Evolutionary conservation across 2,329 filamentous ascomycete genomes (phyloP).

Genomic region (Talaromyces sp.): DNA sequence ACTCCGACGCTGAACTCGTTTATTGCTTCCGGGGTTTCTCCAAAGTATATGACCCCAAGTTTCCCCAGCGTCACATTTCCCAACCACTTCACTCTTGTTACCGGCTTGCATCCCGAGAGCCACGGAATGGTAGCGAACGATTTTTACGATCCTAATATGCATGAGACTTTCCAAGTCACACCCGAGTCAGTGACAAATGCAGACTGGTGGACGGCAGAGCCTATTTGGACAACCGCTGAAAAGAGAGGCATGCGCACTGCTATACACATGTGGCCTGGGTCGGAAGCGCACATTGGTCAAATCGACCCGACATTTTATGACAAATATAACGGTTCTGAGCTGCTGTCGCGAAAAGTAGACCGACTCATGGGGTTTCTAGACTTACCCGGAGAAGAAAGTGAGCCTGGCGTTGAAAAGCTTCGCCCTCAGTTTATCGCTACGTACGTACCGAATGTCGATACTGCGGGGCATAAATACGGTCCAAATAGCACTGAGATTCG

Average conservation of each 20-base stretch:
- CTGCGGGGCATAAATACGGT: slow-evolving; percentile 79
- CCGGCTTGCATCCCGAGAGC: slow-evolving; percentile 84
- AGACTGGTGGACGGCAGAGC: slow-evolving; percentile 94
- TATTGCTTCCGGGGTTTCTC: slow-evolving; percentile 77
- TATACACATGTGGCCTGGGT: slow-evolving; percentile 98
- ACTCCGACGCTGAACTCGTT: slow-evolving; percentile 79
- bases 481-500: slow-evolving; percentile 93
- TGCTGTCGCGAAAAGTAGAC: slow-evolving; percentile 67
- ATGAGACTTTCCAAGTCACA: slow-evolving; percentile 83
- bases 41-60: slow-evolving; percentile 85
- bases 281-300: slow-evolving; percentile 76
- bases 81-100: slow-evolving; percentile 90
- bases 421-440: slow-evolving; percentile 88
- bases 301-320: slow-evolving; percentile 76
- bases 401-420: slow-evolving; percentile 46
- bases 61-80: slow-evolving; percentile 97
- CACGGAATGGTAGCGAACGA: slow-evolving; percentile 92
- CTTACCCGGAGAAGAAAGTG: slow-evolving; percentile 64
- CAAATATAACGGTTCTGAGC: slow-evolving; percentile 74
- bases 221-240: slow-evolving; percentile 91
- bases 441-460: slow-evolving; percentile 90
- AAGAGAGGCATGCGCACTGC: slow-evolving; percentile 70
- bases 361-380: slow-evolving; percentile 81
- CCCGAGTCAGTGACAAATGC: slow-evolving; percentile 68
- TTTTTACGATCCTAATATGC: slow-evolving; percentile 78